Evolutionary conservation across 176 grass and related monocot genomes (phyloP).

Genomic region (Oryza meridionalis): DNA sequence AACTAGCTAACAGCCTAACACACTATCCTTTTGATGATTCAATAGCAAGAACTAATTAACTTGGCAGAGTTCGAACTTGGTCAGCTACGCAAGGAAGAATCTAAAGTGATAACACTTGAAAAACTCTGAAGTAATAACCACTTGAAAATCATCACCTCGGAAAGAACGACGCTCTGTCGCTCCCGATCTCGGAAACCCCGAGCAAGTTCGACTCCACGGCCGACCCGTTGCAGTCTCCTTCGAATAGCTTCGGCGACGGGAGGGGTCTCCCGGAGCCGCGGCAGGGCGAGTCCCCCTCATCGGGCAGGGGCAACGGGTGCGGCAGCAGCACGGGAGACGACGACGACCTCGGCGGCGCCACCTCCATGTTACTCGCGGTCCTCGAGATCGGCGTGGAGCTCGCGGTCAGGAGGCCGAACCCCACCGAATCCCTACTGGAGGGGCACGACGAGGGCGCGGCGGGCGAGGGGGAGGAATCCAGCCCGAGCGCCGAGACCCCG

Average conservation of each 20-base stretch:
- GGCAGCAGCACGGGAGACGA: conserved; percentile 63
- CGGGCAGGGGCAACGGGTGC: conserved; percentile 55
- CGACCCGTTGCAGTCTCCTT: conserved; percentile 26
- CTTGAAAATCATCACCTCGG: conserved; percentile 40
- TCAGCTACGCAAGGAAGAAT: not conserved
- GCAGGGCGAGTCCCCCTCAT: conserved; percentile 16
- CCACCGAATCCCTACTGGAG: conserved; percentile 16
- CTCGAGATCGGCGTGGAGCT: conserved; percentile 61
- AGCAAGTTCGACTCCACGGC: not conserved
- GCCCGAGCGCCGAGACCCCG: conserved; percentile 46
- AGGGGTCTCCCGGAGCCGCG: conserved; percentile 38
- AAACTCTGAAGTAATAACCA: too few species aligned
- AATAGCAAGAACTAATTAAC: not conserved
- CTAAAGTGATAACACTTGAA: not conserved
- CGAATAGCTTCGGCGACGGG: conserved; percentile 45
- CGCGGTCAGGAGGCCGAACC: conserved; percentile 16
- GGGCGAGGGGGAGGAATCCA: conserved; percentile 24
- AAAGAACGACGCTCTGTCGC: conserved; percentile 36
- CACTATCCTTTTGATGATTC: not conserved
- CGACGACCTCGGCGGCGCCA: conserved; percentile 44
- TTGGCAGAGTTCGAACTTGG: not conserved
- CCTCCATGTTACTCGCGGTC: conserved; percentile 46
- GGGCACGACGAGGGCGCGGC: conserved; percentile 5
- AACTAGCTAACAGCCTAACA: not conserved
- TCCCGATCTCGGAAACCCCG: conserved; percentile 20